Percentiles rank a stretch among this genome's conserved stretches.
These are phyloP conservation scores for Brettanomyces bruxellensis DNA, from an alignment of 805 yeast species.

Conservation along the genomic window DNA sequence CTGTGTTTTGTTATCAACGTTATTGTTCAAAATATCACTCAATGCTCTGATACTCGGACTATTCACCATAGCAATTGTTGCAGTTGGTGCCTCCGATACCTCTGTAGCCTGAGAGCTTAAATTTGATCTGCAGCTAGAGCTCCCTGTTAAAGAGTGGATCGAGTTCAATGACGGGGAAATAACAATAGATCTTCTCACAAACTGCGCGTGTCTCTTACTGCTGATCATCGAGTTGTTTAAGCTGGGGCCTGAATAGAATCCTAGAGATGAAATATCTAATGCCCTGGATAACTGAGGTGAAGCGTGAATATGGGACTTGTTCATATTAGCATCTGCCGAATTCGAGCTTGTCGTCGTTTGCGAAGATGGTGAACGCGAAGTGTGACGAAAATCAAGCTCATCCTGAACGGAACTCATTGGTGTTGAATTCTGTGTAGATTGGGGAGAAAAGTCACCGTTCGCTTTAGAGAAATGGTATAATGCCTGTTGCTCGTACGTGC, in stretches of 20 bases:
- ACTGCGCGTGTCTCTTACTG: slow-evolving; percentile 20
- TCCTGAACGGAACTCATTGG: slow-evolving; percentile 26
- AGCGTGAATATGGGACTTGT: neutral
- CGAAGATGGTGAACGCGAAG: slow-evolving; percentile 27
- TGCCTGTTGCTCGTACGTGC: no score
- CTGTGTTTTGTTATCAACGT: slow-evolving; percentile 8
- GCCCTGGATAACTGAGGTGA: neutral
- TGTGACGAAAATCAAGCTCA: slow-evolving; percentile 24
- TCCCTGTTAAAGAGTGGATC: slow-evolving; percentile 7
- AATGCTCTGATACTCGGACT: slow-evolving; percentile 30
- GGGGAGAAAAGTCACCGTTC: no score
- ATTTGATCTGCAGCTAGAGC: neutral
- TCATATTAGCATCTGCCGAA: slow-evolving; percentile 3
- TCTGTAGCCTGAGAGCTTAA: neutral
- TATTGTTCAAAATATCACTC: slow-evolving; percentile 23
- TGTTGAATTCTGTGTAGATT: slow-evolving; percentile 16
- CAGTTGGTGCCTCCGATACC: slow-evolving; percentile 1
- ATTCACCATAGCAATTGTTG: slow-evolving; percentile 21
- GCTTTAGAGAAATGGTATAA: no score
- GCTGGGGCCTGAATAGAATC: slow-evolving; percentile 23
- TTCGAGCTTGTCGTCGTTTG: slow-evolving; percentile 28
- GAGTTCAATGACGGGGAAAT: slow-evolving; percentile 25
- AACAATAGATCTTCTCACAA: slow-evolving; percentile 23
- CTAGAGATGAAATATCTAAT: slow-evolving; percentile 11
- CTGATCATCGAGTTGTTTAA: slow-evolving; percentile 14